Base-by-base conservation (phyloP, 2,329 filamentous ascomycete species). In the Cladobotryum mycophilum region DNA sequence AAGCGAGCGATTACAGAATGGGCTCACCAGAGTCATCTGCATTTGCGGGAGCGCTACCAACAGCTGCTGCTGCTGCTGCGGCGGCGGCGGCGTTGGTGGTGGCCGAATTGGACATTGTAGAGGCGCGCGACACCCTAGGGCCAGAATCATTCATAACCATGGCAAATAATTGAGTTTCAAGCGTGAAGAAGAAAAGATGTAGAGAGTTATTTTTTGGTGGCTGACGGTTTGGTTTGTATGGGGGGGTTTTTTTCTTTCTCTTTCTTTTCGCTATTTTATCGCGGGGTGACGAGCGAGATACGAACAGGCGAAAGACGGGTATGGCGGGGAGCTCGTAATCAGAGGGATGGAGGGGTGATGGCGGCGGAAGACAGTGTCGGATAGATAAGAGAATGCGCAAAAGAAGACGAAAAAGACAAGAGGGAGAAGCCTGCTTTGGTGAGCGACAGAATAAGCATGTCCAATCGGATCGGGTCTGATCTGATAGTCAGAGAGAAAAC, bases 131-230 rank as follows among this genome's bases (percentile, higher is more conserved):
- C 53, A 66, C 61, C 61, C 68, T 62, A 54, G 61, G 59, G 51
- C 62, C 67, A 54, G 66, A 66, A 56, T 72, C 67, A 60, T 70
- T 69, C 62, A 70, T 67, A 30, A 70, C 67, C 69, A 71, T 70
- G 63, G 60, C 61, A 65, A 49, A 41, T 30, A 30, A 30, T 30
- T 30, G 25, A 30, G 9, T 30, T 30, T 30, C 8, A 30, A 30
- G 25, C 6, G 25, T 11, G 25, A 30, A 30, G 25, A 30, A 30
- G 25, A 30, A 30, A 30, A 6, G 25, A 36, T 45, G 44, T 41
- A 43, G 42, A 44, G 20, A 25, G 55, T 30, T 20, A 20, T 20
- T 20, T 20, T 20, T 9, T 35, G 25, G 25, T 30, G 25, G 25
- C 25, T 30, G 25, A 30, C 25, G 25, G 25, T 20, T 20, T 20